A percentile compares a stretch with the other conserved stretches of the same genome.
phyloP scores from a whole-genome alignment of 371 early-diverging fungal species.

The Mortierella sp. region DNA sequence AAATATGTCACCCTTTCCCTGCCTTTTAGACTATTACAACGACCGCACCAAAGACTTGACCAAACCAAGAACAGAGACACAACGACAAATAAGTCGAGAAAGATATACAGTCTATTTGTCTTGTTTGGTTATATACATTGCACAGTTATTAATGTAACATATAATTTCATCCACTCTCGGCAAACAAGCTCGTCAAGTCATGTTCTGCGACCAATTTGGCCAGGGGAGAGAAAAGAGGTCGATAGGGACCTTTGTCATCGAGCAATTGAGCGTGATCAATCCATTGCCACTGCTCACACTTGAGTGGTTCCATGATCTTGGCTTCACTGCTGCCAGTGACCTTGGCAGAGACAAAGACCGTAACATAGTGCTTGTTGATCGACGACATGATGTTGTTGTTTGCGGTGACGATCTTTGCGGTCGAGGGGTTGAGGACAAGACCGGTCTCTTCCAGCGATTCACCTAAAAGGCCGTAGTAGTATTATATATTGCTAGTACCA shows the following conservation, averaged over 20 bases:
- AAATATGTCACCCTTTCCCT: not conserved
- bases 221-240: constrained; percentile 62
- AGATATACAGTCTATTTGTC: too few species aligned
- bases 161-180: not conserved
- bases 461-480: constrained; percentile 32
- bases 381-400: constrained; percentile 68
- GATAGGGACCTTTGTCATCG: constrained; percentile 35
- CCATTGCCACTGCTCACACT: constrained; percentile 71
- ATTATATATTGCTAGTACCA: too few species aligned
- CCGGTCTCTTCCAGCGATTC: constrained; percentile 74
- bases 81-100: too few species aligned
- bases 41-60: constrained; percentile 24
- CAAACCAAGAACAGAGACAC: not conserved
- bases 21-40: constrained; percentile 38
- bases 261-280: constrained; percentile 57
- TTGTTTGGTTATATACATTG: too few species aligned
- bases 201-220: constrained; percentile 31
- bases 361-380: constrained; percentile 71
- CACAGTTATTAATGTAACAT: not conserved
- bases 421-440: constrained; percentile 47
- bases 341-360: constrained; percentile 66
- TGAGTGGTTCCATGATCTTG: constrained; percentile 68
- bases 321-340: constrained; percentile 33
- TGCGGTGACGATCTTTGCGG: constrained; percentile 59
- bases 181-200: constrained; percentile 32